Evolutionary conservation across 2,329 filamentous ascomycete genomes (phyloP), one percentile per base, ranked within the genome.

Genomic region (Waltergamsia citrina): DNA sequence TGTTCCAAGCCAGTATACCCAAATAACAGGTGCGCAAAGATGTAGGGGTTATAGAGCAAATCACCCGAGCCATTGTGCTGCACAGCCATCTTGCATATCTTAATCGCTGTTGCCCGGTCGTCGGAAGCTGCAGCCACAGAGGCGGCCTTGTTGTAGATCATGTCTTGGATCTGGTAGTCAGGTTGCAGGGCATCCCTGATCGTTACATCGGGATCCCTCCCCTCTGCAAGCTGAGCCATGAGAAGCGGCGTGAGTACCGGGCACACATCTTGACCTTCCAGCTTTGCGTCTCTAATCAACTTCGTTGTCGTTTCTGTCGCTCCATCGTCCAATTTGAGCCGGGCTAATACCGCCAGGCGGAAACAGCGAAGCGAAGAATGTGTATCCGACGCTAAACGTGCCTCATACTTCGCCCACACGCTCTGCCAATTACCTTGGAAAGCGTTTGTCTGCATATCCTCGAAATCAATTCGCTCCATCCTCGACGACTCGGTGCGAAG

Each of bases 291-390:
- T 6, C 46, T 44, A 6, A 74, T 54, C 12, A 73, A 48, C 1
- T 41, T 42, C 14, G 57, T 48, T 2, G 68, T 65, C 15, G 44
- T 30, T 30, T 45, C 37, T 31, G 55, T 38, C 28, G 49, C 43
- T 4, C 46, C 37, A 4, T 45, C 47, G 24, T 57, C 47, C 12
- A 45, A 29, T 12, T 48, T 49, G 33, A 72, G 43, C 11, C 58
- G 53, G 3, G 67, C 65, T 8, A 59, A 43, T 7, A 74, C 60
- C 7, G 63, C 67, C 5, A 71, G 50, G n/a, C 62, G 59, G 11
- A 74, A 53, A 34, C 62, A 67, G 17, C 59, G 53, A 4, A 46
- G 44, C 19, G 57, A 62, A 38, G 54, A 54, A 2, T 50, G 48
- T 43, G 67, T 51, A 14, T 58, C 55, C 5, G 43, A 46, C 8